Conservation (phyloP, 2,329 filamentous ascomycete species). For the Cytospora chrysosperma region DNA sequence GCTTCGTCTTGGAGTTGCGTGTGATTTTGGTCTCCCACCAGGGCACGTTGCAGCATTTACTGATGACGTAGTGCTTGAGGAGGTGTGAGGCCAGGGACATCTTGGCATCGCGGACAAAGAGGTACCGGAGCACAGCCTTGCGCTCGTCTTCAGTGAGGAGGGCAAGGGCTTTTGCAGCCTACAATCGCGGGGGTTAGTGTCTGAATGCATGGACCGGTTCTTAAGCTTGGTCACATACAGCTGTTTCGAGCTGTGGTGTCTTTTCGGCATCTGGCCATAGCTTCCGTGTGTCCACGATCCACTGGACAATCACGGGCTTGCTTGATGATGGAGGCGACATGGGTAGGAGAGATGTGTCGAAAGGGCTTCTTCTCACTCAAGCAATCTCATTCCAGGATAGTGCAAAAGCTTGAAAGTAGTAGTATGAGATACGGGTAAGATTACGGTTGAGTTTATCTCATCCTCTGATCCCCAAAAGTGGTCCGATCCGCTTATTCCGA, state of each 20-base stretch:
- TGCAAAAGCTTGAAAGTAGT: not conserved
- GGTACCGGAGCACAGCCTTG: constrained; percentile 57
- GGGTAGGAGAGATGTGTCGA: not conserved
- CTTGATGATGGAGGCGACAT: constrained; percentile 24
- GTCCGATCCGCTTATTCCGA: constrained; percentile 13
- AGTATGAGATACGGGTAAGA: not conserved
- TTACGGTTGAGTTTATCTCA: not conserved
- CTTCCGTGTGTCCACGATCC: constrained; percentile 59
- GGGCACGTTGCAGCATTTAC: constrained; percentile 54
- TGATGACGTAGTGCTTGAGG: constrained; percentile 69
- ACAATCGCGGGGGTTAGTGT: not conserved
- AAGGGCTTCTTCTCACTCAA: not conserved
- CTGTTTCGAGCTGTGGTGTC: constrained; percentile 47
- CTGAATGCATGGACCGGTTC: not conserved
- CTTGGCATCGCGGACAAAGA: constrained; percentile 69
- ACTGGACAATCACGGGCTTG: constrained; percentile 51
- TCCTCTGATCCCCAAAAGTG: constrained; percentile 3
- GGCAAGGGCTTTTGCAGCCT: constrained; percentile 55
- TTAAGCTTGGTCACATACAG: constrained; percentile 37
- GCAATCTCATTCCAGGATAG: no score
- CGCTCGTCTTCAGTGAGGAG: constrained; percentile 57
- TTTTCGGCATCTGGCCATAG: constrained; percentile 54
- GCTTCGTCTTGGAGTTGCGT: constrained; percentile 56
- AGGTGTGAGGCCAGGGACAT: constrained; percentile 71
- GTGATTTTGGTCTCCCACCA: constrained; percentile 60